phyloP scores from a whole-genome alignment of 768 basidiomycete species.

The Panaeolus papilionaceus region DNA sequence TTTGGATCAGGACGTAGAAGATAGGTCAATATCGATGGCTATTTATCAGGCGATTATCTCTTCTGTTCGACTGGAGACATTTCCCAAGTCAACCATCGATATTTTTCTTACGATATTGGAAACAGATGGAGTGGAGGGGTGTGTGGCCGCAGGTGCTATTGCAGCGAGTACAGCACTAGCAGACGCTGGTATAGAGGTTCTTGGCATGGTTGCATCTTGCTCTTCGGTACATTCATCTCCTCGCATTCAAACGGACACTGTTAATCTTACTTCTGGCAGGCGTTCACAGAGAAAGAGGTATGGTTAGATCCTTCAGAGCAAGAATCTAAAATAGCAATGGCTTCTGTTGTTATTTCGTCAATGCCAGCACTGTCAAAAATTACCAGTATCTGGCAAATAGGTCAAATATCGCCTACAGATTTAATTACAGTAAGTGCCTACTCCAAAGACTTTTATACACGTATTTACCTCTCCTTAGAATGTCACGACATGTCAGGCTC shows the following conservation, averaged over 20 bases:
- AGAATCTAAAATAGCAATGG: constrained; percentile 63
- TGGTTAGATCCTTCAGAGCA: constrained; percentile 84
- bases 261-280: constrained; percentile 44
- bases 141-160: constrained; percentile 83
- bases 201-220: constrained; percentile 86
- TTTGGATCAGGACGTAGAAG: constrained; percentile 85
- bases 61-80: constrained; percentile 82
- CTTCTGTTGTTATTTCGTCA: constrained; percentile 79
- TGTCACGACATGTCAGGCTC: constrained; percentile 57
- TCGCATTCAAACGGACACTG: neutral
- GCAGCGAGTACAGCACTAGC: constrained; percentile 92
- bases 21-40: constrained; percentile 80
- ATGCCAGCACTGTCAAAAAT: constrained; percentile 88
- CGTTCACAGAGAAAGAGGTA: constrained; percentile 59
- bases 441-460: constrained; percentile 12
- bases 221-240: constrained; percentile 62
- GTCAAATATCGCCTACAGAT: constrained; percentile 61
- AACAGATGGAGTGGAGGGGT: constrained; percentile 89
- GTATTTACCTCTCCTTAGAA: constrained; percentile 4
- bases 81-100: constrained; percentile 96
- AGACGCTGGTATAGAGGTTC: constrained; percentile 91
- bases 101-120: constrained; percentile 90
- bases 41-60: constrained; percentile 88
- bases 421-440: constrained; percentile 57
- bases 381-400: constrained; percentile 89